Percentiles rank a stretch among this genome's conserved stretches.
These are phyloP conservation scores for Solanum corneliomulleri DNA, from an alignment of 257 asterid species.

Conservation along the genomic window DNA sequence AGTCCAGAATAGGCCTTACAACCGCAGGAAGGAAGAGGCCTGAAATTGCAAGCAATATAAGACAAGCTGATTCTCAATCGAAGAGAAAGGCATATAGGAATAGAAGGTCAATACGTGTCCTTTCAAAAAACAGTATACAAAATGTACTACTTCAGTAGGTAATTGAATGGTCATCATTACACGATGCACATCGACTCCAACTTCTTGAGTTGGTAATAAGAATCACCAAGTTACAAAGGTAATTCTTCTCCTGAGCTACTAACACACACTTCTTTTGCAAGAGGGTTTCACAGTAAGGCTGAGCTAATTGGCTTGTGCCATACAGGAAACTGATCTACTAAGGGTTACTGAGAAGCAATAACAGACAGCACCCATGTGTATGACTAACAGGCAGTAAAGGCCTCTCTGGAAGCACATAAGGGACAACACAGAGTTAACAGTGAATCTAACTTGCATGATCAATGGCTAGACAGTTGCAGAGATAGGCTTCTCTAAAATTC, in stretches of 20 bases:
- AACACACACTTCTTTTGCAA: background rate
- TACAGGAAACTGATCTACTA: background rate
- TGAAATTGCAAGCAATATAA: slow-evolving; percentile 22
- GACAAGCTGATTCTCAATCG: background rate
- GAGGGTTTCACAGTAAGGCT: background rate
- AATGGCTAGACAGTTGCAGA: background rate
- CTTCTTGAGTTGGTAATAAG: background rate
- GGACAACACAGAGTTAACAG: background rate
- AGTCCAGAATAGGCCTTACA: slow-evolving; percentile 88
- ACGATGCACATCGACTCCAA: background rate
- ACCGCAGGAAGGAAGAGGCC: slow-evolving; percentile 96
- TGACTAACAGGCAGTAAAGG: background rate
- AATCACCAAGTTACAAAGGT: background rate
- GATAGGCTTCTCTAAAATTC: background rate
- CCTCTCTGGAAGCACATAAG: background rate
- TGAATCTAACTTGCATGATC: background rate
- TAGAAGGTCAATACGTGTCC: background rate
- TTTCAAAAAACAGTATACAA: background rate
- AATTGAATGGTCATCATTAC: background rate
- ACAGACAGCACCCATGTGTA: background rate
- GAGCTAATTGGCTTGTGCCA: background rate
- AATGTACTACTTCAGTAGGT: background rate
- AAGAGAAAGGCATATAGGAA: background rate
- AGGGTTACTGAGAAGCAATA: background rate
- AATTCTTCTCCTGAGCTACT: background rate